Conservation (phyloP, 306 rosid species). For the Trifolium repens region DNA sequence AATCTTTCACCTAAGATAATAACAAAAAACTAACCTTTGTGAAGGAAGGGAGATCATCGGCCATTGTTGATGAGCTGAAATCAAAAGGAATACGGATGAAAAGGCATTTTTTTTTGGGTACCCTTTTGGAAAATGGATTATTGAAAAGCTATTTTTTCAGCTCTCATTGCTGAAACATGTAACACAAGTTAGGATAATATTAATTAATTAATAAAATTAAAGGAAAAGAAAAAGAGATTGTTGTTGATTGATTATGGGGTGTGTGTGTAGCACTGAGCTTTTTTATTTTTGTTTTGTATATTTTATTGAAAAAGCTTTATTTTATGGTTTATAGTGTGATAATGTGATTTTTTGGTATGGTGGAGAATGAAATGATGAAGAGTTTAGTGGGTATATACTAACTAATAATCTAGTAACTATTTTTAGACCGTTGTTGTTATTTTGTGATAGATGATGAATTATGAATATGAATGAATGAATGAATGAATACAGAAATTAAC, state of each 20-base stretch:
- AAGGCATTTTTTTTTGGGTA: conserved; percentile 61
- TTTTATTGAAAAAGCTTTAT: neutral
- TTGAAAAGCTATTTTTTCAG: conserved; percentile 46
- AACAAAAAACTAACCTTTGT: conserved; percentile 62
- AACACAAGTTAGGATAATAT: neutral
- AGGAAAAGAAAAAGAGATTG: conserved; percentile 46
- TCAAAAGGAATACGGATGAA: conserved; percentile 63
- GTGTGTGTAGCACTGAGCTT: conserved; percentile 25
- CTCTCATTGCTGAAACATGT: conserved; percentile 46
- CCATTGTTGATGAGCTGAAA: conserved; percentile 73
- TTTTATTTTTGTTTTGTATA: neutral
- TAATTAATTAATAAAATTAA: conserved; percentile 5
- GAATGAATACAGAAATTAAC: too few relatives aligned
- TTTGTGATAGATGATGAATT: too few relatives aligned
- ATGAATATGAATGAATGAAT: too few relatives aligned
- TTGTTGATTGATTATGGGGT: conserved; percentile 30
- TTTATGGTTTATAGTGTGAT: neutral
- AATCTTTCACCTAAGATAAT: conserved; percentile 35
- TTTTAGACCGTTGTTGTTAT: too few relatives aligned
- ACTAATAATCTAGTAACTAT: too few relatives aligned
- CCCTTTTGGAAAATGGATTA: conserved; percentile 36
- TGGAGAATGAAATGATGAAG: conserved; percentile 25
- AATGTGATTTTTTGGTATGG: neutral
- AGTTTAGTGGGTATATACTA: neutral
- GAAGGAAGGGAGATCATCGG: conserved; percentile 76